Evolutionary conservation across 345 rosid genomes (phyloP), one percentile per base, ranked within the genome.

Genomic region (Corymbia maculata): DNA sequence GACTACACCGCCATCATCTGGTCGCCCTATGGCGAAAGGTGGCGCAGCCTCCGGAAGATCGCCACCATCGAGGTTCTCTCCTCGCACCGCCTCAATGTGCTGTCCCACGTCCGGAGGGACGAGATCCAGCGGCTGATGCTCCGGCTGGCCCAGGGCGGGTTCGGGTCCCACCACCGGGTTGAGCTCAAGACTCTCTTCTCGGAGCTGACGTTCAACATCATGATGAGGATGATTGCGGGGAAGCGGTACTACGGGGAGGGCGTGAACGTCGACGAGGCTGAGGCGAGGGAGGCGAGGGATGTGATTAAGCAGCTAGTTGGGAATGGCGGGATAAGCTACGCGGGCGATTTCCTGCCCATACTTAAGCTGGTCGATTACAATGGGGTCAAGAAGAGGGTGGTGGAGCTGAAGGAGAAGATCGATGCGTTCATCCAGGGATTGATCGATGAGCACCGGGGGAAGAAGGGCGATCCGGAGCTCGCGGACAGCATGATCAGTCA

Each of bases 31-130:
- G 98, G 95, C 2, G 95, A 96, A 21, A 95, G 90, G 30, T 96
- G 97, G 95, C 93, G 95, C 30, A 93, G 91, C 92, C 94, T 96
- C 51, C 94, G 95, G 36, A 93, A 93, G 24, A 88, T 94, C 11
- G 80, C 91, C 64, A 82, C 94, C 70, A 86, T 82, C 3, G 94
- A 94, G 68, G 89, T 95, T 90, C 92, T 96, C 85, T 94, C 94
- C 6, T 47, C 95, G 2, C 80, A 86, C 85, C 96, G 94, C 30
- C 90, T 96, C 75, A 93, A 89, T 24, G 86, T 57, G 24, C 91
- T 89, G 19, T 49, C 88, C 26, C 52, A 70, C 6, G 79, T 92
- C 17, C 86, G 94, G 12, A 93, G 86, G 86, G 96, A 93, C 6
- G 94, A 96, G 86, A 91, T 93, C 80, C 88, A 2, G 22, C 86